Conservation (phyloP, 192 early-diverging fungal genomes). For the Coemansia sp. region DNA sequence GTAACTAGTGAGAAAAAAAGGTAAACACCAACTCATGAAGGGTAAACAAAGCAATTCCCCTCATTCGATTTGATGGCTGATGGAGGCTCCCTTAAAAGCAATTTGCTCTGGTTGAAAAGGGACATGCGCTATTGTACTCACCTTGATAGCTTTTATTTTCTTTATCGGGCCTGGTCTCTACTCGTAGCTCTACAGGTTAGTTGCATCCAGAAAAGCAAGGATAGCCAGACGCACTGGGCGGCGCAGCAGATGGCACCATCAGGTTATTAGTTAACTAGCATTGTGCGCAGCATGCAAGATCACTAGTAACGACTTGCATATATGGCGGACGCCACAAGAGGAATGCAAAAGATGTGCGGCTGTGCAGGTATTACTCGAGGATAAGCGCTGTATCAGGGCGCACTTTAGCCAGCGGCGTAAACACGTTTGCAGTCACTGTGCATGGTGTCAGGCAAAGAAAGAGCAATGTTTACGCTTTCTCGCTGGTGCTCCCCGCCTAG, state of each 20-base stretch:
- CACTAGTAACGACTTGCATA: neutral
- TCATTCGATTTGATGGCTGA: neutral
- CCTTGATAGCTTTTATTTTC: neutral
- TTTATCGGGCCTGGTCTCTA: neutral
- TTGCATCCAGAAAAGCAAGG: neutral
- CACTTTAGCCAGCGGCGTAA: neutral
- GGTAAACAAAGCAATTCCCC: constrained; percentile 1
- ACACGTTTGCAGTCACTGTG: constrained; percentile 5
- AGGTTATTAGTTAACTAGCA: neutral
- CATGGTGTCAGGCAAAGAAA: neutral
- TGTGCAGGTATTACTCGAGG: neutral
- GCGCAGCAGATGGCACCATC: neutral
- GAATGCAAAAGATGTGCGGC: constrained; percentile 2
- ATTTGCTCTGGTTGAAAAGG: neutral
- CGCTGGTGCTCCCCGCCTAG: neutral
- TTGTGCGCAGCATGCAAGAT: constrained; percentile 3
- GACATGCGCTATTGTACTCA: neutral
- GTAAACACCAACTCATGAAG: neutral
- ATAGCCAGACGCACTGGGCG: neutral
- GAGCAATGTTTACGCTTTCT: constrained; percentile 7
- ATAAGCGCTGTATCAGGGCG: neutral
- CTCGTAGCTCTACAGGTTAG: constrained; percentile 1
- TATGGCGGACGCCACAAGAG: neutral
- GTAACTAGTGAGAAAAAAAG: constrained; percentile 6
- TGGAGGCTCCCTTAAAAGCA: neutral